A percentile compares a stretch with the other conserved stretches of the same genome.
These are phyloP conservation scores for Toxicodendron radicans DNA, from an alignment of 345 rosid species.

Conservation along the genomic window DNA sequence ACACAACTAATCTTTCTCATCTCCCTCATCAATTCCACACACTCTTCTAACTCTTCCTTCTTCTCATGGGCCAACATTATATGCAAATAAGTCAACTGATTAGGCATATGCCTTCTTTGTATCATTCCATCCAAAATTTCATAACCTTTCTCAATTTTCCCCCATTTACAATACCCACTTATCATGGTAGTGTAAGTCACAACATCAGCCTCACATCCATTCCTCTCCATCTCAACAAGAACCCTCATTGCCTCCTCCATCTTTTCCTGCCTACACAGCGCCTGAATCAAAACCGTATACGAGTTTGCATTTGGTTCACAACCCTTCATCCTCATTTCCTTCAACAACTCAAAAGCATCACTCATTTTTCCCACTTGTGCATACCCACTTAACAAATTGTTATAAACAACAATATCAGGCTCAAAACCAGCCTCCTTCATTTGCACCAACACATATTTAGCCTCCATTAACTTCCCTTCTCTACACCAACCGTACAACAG, in stretches of 20 bases:
- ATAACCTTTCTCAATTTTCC: constrained; percentile 62
- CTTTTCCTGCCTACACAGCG: constrained; percentile 60
- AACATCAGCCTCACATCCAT: constrained; percentile 68
- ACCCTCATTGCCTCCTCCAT: constrained; percentile 74
- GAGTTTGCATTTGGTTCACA: constrained; percentile 63
- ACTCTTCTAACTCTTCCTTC: constrained; percentile 67
- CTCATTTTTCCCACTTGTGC: constrained; percentile 61
- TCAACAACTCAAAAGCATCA: constrained; percentile 75
- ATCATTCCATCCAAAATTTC: constrained; percentile 63
- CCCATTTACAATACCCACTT: constrained; percentile 79
- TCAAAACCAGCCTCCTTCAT: constrained; percentile 84
- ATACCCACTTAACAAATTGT: constrained; percentile 69
- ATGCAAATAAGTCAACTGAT: constrained; percentile 61
- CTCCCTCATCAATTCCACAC: constrained; percentile 54
- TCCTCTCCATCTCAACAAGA: constrained; percentile 75
- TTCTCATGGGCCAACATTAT: constrained; percentile 80
- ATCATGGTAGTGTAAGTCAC: constrained; percentile 71
- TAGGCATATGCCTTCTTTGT: constrained; percentile 55
- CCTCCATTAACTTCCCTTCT: constrained; percentile 88
- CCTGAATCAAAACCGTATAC: constrained; percentile 76
- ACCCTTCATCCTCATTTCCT: constrained; percentile 73
- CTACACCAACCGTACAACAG: constrained; percentile 92
- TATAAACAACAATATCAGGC: constrained; percentile 78
- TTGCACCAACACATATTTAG: constrained; percentile 76
- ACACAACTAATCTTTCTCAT: constrained; percentile 60